Conservation (phyloP, 2,329 filamentous ascomycete species). For the Phaeosphaeriaceae sp. region DNA sequence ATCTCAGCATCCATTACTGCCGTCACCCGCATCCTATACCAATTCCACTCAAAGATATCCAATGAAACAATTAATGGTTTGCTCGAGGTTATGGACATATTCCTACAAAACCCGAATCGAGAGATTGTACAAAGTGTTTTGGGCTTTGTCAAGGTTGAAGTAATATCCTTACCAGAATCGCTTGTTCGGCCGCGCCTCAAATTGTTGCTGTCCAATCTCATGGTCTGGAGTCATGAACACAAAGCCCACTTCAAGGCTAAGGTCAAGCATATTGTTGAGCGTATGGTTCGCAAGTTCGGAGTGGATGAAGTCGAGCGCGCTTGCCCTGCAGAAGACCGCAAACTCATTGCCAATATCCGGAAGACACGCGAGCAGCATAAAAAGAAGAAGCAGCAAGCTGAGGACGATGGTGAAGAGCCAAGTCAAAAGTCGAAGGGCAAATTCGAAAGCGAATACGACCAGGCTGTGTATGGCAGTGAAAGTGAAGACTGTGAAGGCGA, state of each 20-base stretch:
- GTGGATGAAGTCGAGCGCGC: slow-evolving; percentile 78
- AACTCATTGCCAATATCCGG: slow-evolving; percentile 90
- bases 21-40: slow-evolving; percentile 88
- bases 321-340: slow-evolving; percentile 85
- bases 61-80: slow-evolving; percentile 77
- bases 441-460: slow-evolving; percentile 93
- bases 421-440: slow-evolving; percentile 59
- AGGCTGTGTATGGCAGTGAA: slow-evolving; percentile 81
- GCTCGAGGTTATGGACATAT: slow-evolving; percentile 93
- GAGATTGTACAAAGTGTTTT: slow-evolving; percentile 95
- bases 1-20: slow-evolving; percentile 97
- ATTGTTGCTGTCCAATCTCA: slow-evolving; percentile 83
- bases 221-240: slow-evolving; percentile 97
- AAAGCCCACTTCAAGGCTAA: slow-evolving; percentile 97
- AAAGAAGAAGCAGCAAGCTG: slow-evolving; percentile 77
- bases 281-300: slow-evolving; percentile 90
- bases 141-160: slow-evolving; percentile 95
- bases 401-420: slow-evolving; percentile 60
- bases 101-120: slow-evolving; percentile 93
- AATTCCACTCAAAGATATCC: slow-evolving; percentile 77
- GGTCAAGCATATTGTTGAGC: slow-evolving; percentile 96
- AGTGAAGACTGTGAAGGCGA: slow-evolving; percentile 62
- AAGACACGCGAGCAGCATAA: slow-evolving; percentile 93
- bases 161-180: slow-evolving; percentile 81
- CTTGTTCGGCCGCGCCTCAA: slow-evolving; percentile 79